Conservation (phyloP, 129 eudicot species). For the Apium graveolens region DNA sequence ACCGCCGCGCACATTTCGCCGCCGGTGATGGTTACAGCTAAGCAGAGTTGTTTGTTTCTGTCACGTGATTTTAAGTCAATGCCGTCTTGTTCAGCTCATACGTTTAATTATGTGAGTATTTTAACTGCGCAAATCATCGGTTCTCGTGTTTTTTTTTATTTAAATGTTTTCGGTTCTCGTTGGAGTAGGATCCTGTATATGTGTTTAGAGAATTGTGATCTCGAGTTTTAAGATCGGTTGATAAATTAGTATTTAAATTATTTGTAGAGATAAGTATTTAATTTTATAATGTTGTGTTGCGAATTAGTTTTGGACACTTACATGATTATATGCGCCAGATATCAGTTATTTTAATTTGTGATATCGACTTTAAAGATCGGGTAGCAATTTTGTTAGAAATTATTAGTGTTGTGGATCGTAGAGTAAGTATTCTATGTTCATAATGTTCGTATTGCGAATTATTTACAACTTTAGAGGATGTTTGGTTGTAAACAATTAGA, state of each 20-base stretch:
- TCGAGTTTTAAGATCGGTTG: neutral
- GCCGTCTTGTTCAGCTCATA: neutral
- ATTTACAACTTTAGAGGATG: no score
- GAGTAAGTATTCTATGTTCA: no score
- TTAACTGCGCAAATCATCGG: neutral
- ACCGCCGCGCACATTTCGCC: slow-evolving; percentile 16
- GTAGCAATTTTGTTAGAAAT: neutral
- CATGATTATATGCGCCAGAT: neutral
- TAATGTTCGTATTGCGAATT: no score
- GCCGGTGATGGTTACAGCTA: slow-evolving; percentile 13
- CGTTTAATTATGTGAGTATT: slow-evolving; percentile 6
- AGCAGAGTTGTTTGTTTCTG: neutral
- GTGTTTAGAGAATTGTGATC: neutral
- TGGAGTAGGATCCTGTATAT: no score
- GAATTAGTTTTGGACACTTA: no score
- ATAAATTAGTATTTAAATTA: neutral
- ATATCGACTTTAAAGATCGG: neutral
- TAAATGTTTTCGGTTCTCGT: neutral
- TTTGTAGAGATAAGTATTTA: neutral
- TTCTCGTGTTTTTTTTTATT: neutral
- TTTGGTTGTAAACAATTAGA: no score
- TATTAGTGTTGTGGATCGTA: neutral
- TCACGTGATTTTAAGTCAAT: slow-evolving; percentile 3
- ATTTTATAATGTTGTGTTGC: neutral
- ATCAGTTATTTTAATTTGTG: neutral